A percentile compares a stretch with the other conserved stretches of the same genome.
These are phyloP conservation scores for Aspergillus olivimuriae DNA, from an alignment of 495 filamentous ascomycete species.

Conservation along the genomic window DNA sequence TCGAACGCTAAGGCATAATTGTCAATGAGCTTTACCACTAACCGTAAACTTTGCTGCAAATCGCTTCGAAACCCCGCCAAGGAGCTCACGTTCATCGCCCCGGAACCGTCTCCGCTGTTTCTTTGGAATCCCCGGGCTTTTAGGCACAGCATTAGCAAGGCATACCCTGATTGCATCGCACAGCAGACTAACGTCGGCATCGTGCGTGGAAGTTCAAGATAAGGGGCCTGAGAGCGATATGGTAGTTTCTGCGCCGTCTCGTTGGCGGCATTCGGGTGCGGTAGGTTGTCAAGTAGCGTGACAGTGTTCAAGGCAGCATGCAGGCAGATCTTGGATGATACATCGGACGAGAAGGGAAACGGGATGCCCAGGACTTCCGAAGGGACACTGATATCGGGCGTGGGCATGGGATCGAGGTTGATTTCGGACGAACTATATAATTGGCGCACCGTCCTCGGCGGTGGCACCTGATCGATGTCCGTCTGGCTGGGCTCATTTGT, in stretches of 20 bases:
- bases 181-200: constrained; percentile 47
- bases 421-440: no score
- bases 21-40: constrained; percentile 1
- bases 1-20: constrained; percentile 9
- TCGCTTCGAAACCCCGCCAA: constrained; percentile 5
- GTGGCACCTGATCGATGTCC: no score
- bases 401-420: background rate
- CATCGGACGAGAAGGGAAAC: constrained; percentile 33
- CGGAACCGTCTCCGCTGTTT: background rate
- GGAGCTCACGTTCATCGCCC: background rate
- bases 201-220: constrained; percentile 28
- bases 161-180: constrained; percentile 45
- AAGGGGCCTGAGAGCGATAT: constrained; percentile 7
- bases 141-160: constrained; percentile 36
- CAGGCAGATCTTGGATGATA: constrained; percentile 39
- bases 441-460: no score
- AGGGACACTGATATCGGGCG: background rate
- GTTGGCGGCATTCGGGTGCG: constrained; percentile 22
- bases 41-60: constrained; percentile 2
- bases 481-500: no score
- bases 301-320: constrained; percentile 38
- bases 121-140: constrained; percentile 4
- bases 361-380: constrained; percentile 3
- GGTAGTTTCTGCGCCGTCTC: constrained; percentile 3
- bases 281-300: constrained; percentile 30